A percentile compares a stretch with the other conserved stretches of the same genome.
These are phyloP conservation scores for Aspergillaceae sp. DNA, from an alignment of 2,329 filamentous ascomycete species.

Conservation along the genomic window DNA sequence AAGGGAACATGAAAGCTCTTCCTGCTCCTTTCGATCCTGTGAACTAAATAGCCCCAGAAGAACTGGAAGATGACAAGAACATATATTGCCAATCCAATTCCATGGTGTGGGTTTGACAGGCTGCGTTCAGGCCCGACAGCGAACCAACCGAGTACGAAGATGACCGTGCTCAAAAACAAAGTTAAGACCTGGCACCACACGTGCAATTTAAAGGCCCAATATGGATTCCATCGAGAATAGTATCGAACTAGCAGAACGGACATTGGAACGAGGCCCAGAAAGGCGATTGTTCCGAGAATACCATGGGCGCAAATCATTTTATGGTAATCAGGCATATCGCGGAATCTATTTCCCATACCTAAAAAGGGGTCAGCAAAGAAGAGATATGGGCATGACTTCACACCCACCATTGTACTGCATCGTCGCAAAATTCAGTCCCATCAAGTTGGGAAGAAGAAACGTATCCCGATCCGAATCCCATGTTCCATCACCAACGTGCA, in stretches of 20 bases:
- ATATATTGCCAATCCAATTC: conserved; percentile 57
- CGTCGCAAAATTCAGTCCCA: conserved; percentile 57
- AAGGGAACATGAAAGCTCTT: conserved; percentile 48
- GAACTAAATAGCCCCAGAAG: conserved; percentile 51
- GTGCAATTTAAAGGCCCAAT: conserved; percentile 50
- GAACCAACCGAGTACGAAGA: conserved; percentile 55
- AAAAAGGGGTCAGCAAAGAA: not conserved
- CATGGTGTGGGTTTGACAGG: conserved; percentile 58
- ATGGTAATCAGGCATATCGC: conserved; percentile 50
- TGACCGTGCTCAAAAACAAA: conserved; percentile 52
- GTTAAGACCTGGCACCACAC: conserved; percentile 57
- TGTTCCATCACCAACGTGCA: conserved; percentile 59
- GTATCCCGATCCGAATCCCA: conserved; percentile 55
- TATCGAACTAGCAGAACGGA: conserved; percentile 55
- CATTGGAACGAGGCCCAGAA: conserved; percentile 51
- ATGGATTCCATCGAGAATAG: conserved; percentile 46
- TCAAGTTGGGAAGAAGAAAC: conserved; percentile 56
- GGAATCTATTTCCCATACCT: conserved; percentile 62
- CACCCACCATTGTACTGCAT: conserved; percentile 57
- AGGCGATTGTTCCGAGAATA: conserved; percentile 52
- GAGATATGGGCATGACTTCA: not conserved
- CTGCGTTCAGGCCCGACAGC: conserved; percentile 54
- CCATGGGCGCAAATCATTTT: conserved; percentile 52
- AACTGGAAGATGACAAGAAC: conserved; percentile 52
- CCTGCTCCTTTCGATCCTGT: conserved; percentile 45